Conservation (phyloP, 176 grass and related monocot genomes). For the Oryza glumipatula region DNA sequence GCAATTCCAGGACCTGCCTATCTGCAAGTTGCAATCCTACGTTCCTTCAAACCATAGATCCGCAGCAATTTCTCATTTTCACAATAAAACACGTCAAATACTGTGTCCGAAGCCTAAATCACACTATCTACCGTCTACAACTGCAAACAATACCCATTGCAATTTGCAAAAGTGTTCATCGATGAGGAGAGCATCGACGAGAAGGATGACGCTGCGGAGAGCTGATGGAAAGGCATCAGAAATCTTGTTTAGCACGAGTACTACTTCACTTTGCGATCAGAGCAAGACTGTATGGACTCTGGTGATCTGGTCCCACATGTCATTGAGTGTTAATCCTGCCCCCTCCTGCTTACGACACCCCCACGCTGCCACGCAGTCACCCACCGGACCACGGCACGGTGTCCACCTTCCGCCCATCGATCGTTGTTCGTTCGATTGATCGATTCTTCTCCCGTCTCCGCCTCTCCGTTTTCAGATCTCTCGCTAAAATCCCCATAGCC, state of each 20-base stretch:
- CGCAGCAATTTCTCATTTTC: not conserved
- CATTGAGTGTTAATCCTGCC: not conserved
- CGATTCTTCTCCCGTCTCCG: constrained; percentile 5
- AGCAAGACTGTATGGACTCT: too few species aligned
- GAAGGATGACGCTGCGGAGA: not conserved
- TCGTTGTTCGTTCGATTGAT: not conserved
- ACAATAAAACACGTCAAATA: not conserved
- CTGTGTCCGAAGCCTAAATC: not conserved
- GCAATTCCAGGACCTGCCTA: not conserved
- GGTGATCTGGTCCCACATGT: not conserved
- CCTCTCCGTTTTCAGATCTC: constrained; percentile 35
- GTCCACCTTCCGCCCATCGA: constrained; percentile 12
- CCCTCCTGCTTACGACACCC: not conserved
- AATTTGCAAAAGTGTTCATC: not conserved
- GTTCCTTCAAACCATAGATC: not conserved
- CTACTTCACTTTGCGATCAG: not conserved
- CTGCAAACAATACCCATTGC: not conserved
- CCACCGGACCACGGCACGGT: not conserved
- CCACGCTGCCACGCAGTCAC: not conserved
- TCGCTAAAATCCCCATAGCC: constrained; percentile 24
- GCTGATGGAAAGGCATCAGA: not conserved
- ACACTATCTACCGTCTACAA: not conserved
- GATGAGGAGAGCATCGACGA: not conserved
- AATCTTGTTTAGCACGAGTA: not conserved
- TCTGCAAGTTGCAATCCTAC: not conserved